Base-by-base conservation (phyloP, 176 grass and related monocot genomes). In the Musa troglodytarum region DNA sequence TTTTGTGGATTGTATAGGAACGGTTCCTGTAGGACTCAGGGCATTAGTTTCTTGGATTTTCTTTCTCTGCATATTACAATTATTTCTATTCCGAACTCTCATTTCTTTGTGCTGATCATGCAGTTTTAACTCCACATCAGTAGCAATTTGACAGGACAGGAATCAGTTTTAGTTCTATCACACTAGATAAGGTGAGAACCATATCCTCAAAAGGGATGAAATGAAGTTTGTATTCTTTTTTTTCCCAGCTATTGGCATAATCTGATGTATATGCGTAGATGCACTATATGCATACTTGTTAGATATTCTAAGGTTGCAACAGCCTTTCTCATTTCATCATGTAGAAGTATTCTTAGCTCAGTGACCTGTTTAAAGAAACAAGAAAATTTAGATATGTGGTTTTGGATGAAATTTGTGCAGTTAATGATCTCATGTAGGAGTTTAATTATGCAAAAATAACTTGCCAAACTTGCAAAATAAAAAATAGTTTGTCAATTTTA, bases 81-180 rank as follows among this genome's bases (percentile, higher is more conserved):
- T 50, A 20, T 17, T 50, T 1, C 19, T 20, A 70, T 15, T 70
- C 34, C 19, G 20, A 2, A 59, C 57, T 20, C 25, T 26, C 13
- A 13, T 34, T 34, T 34, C 34, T 9, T 70, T 70, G 14, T 50
- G 1, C 20, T 20, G 4, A 50, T 70, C 43, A 51, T 70, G 34
- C 68, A 70, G 68, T 70, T 24, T 19, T 70, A 70, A 70, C 68
- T 70, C 68, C 14, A 16, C 66, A 70, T 13, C 12, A 51, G 11
- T 70, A 70, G 43, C 68, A 70, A 70, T 19, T 70, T 70, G 22
- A n/a, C 34, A 34, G 34, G 34, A 5, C 34, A 34, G 34, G 34
- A 34, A 34, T 34, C 34, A 5, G 65, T 50, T 70, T 21, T 10
- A 70, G 68, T 70, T 51, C 49, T 49, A 20, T 50, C 21, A 43